Evolutionary conservation across 2,329 filamentous ascomycete genomes (phyloP), one percentile per base, ranked within the genome.

Genomic region (Aspergillus novoparasiticus): DNA sequence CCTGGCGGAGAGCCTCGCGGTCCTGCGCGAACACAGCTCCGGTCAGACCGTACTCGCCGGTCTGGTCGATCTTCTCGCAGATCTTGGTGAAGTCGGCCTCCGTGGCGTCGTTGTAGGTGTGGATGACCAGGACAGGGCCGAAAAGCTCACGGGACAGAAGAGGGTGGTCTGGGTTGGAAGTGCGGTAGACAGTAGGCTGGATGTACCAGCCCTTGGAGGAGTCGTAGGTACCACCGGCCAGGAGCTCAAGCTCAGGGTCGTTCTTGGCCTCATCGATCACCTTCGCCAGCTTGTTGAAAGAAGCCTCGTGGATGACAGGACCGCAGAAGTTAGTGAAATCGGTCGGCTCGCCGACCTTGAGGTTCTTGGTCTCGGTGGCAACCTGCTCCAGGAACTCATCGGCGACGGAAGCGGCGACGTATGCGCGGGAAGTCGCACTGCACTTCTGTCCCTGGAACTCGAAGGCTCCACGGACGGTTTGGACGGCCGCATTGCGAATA

Each of bases 401-500:
- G 87, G 90, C 93, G 54, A 90, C 78, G 2, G 91, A 94, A 72
- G 86, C 84, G 39, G 93, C 88, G 4, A 95, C 87, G 79, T 96
- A 96, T 56, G 87, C 82, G 32, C 93, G 88, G 32, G 91, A 94
- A 26, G 90, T 93, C 62, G 93, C 93, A 71, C 90, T 93, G 84
- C 93, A 96, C 80, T 96, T 96, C 79, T 96, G 93, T 57, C 93
- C 93, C 77, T 95, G 92, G 83, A 89, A 96, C 78, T 96, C 93
- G 73, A 96, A 96, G 2, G 93, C 92, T 55, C 91, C 92, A 61
- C 93, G 91, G 36, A 96, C 87, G 6, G 92, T 95, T 78, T 96
- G 90, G 68, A 91, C 84, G 39, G 87, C 92, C 12, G 92, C 92
- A 73, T 94, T 95, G 64, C 87, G 82, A 57, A 95, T 80, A 70